Conservation (phyloP, 441 rosid genomes). For the Capsella rubella region DNA sequence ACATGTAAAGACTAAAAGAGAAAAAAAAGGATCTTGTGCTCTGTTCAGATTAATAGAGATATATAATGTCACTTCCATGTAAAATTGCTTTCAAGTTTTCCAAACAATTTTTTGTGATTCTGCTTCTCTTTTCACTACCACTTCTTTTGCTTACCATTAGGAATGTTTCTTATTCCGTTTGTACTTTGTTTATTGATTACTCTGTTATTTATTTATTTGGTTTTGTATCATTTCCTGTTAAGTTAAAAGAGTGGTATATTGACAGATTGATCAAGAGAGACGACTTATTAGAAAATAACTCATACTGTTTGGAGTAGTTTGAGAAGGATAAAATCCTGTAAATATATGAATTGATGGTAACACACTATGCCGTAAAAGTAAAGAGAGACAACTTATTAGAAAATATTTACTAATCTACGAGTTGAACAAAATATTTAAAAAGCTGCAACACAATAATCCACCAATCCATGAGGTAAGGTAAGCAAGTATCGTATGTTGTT, state of each 20-base stretch:
- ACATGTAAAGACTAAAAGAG: conserved; percentile 37
- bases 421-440: not conserved
- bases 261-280: too few relatives aligned
- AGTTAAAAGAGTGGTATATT: not conserved
- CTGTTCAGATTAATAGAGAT: conserved; percentile 31
- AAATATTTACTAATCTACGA: not conserved
- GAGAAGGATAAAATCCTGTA: not conserved
- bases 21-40: conserved; percentile 21
- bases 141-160: not conserved
- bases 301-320: not conserved
- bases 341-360: not conserved
- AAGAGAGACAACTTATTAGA: not conserved
- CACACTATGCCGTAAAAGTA: too few relatives aligned
- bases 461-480: not conserved
- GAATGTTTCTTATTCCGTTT: conserved; percentile 12
- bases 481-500: not conserved
- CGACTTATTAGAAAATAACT: too few relatives aligned
- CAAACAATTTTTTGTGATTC: conserved; percentile 20
- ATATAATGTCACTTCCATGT: conserved; percentile 37
- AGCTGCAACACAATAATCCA: not conserved
- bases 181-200: not conserved
- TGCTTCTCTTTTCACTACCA: conserved; percentile 4
- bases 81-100: conserved; percentile 16
- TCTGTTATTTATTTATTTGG: not conserved
- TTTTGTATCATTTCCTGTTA: not conserved